Evolutionary conservation across 495 filamentous ascomycete species (phyloP), one percentile per base, ranked within the genome.

Genomic region (Cercophora scortea): DNA sequence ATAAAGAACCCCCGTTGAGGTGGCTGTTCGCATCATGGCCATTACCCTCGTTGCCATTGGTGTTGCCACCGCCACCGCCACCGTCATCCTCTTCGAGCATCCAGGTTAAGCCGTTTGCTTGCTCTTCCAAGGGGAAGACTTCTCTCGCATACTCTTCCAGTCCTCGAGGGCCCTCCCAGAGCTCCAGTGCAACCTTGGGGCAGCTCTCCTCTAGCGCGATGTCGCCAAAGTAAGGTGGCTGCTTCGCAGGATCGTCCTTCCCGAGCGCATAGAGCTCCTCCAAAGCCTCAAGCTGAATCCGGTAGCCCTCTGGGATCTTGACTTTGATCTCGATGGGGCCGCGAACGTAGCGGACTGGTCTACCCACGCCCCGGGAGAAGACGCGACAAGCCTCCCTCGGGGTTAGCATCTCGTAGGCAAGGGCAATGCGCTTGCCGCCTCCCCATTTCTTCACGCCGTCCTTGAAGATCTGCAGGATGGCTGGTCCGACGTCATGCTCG

Each of bases 61-160:
- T 38, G 3, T 53, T 17, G 4, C 54, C 38, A 9, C 32, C 63
- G 18, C 59, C 61, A 8, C 43, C 62, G 33, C 57, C 58, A 9
- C 55, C 65, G 8, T 72, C 71, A 1, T 68, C 66, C 7, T 65
- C 70, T 9, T 71, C 72, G 39, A 71, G 66, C 90, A 95, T 95
- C 93, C 93, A 98, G 18, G 85, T 85, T 59, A 91, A 71, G 6
- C 92, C 93, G 68, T 98, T 96, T 3, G 89, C 87, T 53, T 87
- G 83, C 71, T 98, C 93, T 68, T 98, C 93, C 4, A 95, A 75
- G 0, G 90, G 90, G 61, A 96, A 98, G 0, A 94, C 90, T 61
- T 98, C 93, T 17, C 89, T 79, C 32, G 92, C 93, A 68, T 97
- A 98, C 66, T 97, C 93, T 61, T 97, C 90, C 64, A 98, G 80